phyloP scores from a whole-genome alignment of 495 filamentous ascomycete genomes.

The Neurospora sp. region DNA sequence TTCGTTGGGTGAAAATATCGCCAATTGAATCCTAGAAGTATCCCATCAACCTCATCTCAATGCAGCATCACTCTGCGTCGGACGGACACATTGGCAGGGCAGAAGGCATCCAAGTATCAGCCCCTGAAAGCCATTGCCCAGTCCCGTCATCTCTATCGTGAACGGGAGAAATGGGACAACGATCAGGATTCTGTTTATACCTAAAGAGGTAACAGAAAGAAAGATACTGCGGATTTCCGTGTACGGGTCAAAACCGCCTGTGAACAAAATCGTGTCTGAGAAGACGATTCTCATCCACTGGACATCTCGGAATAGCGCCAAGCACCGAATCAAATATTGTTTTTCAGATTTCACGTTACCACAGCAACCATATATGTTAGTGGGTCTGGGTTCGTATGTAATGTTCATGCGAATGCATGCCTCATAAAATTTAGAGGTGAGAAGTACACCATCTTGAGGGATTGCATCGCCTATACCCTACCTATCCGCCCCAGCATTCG shows the following conservation, averaged over 20 bases:
- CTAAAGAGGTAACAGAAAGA: not conserved
- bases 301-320: not conserved
- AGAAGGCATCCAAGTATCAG: not conserved
- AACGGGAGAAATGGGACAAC: no score
- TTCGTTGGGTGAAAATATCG: not conserved
- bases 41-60: no score
- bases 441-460: not conserved
- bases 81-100: no score
- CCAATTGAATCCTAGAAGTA: not conserved
- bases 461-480: not conserved
- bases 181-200: not conserved
- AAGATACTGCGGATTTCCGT: not conserved
- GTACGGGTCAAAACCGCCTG: not conserved
- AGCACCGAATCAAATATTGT: not conserved
- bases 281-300: not conserved
- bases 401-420: not conserved
- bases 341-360: not conserved
- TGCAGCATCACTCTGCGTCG: no score
- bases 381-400: not conserved
- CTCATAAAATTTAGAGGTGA: not conserved
- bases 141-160: not conserved
- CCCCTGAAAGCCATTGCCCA: not conserved
- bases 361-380: not conserved
- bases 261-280: not conserved
- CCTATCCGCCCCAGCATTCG: not conserved